phyloP scores from a whole-genome alignment of 108 stramenopile genomes.

The Nitzschia inconspicua region DNA sequence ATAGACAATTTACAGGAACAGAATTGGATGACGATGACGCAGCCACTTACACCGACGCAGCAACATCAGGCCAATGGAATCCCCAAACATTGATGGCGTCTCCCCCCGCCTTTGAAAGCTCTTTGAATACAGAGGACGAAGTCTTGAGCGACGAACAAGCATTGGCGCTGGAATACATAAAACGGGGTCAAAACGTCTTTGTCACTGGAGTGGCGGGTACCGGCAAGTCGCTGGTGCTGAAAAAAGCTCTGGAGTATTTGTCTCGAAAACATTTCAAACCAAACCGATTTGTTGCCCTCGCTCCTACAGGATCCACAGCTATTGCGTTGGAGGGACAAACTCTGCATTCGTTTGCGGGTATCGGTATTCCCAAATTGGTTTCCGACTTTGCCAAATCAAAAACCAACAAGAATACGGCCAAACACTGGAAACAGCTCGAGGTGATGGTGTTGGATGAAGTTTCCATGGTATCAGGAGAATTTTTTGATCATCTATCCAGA shows the following conservation, averaged over 20 bases:
- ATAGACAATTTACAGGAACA: too few relatives aligned
- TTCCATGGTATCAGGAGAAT: conserved; percentile 68
- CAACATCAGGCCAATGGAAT: neutral
- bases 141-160: conserved; percentile 30
- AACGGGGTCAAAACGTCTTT: conserved; percentile 39
- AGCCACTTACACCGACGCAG: neutral
- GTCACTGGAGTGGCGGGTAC: conserved; percentile 69
- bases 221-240: conserved; percentile 57
- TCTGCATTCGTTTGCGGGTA: conserved; percentile 76
- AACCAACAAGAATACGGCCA: conserved; percentile 37
- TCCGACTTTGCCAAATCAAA: conserved; percentile 36
- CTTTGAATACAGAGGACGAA: neutral
- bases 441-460: conserved; percentile 81
- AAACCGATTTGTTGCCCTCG: conserved; percentile 45
- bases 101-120: neutral
- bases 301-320: conserved; percentile 74
- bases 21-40: too few relatives aligned
- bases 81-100: neutral
- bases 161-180: conserved; percentile 35
- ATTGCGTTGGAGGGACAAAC: conserved; percentile 72
- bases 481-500: conserved; percentile 70
- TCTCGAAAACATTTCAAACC: conserved; percentile 8
- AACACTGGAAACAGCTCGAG: conserved; percentile 51
- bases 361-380: conserved; percentile 33
- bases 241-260: conserved; percentile 36